Percentiles rank a stretch among this genome's conserved stretches.
Conservation (phyloP, 306 rosid species). For the Morella rubra region DNA sequence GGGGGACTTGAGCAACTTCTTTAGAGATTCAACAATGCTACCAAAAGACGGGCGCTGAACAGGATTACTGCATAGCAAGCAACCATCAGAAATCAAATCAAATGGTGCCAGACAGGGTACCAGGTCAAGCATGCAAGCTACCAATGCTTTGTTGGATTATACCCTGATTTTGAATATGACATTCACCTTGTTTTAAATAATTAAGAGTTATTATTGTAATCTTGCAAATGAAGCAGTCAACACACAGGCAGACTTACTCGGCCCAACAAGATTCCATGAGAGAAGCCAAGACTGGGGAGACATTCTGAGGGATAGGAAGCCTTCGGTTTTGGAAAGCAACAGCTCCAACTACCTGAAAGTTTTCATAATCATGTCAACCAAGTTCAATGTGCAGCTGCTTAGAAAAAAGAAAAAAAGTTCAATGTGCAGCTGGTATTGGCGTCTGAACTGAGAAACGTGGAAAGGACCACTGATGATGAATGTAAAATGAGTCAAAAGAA, state of each 20-base stretch:
- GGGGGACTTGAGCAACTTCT: conserved; percentile 85
- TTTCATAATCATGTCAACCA: conserved; percentile 11
- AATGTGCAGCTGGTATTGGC: not conserved
- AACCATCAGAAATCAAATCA: conserved; percentile 19
- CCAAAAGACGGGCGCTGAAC: conserved; percentile 65
- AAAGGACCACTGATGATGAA: not conserved
- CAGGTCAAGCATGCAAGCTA: not conserved
- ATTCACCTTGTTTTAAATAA: not conserved
- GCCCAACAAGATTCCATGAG: conserved; percentile 98
- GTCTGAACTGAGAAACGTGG: not conserved
- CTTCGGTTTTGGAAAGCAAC: conserved; percentile 95
- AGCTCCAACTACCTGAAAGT: conserved; percentile 89
- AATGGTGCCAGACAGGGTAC: not conserved
- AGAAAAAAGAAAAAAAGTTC: no score
- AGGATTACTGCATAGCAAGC: conserved; percentile 61
- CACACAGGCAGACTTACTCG: conserved; percentile 56
- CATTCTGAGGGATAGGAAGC: conserved; percentile 67
- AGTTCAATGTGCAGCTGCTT: not conserved
- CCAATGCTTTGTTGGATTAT: not conserved
- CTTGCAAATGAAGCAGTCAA: not conserved
- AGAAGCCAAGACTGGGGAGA: conserved; percentile 71
- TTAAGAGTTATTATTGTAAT: not conserved
- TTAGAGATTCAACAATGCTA: conserved; percentile 69
- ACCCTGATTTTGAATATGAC: not conserved
- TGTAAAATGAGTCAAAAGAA: not conserved